These are phyloP conservation scores for Pyronema omphalodes DNA, from an alignment of 495 filamentous ascomycete species.

Conservation along the genomic window DNA sequence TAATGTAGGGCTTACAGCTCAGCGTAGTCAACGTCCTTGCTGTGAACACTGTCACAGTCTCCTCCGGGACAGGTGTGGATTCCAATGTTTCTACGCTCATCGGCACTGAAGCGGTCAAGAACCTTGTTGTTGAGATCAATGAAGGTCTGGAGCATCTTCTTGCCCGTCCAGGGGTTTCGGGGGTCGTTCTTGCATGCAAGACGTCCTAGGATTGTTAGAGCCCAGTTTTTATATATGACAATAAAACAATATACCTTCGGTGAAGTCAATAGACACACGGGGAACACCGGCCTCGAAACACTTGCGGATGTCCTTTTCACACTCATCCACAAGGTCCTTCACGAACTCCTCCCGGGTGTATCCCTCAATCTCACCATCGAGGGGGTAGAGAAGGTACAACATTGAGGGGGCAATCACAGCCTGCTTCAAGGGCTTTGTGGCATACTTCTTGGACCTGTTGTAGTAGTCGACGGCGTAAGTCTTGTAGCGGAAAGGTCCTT, in stretches of 20 bases:
- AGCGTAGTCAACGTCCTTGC: constrained; percentile 27
- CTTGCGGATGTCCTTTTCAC: constrained; percentile 29
- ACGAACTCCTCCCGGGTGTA: constrained; percentile 27
- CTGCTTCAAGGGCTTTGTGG: constrained; percentile 26
- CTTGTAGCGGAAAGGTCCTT: constrained; percentile 28
- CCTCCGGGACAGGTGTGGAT: constrained; percentile 32
- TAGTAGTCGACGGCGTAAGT: constrained; percentile 30
- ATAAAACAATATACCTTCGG: constrained; percentile 23
- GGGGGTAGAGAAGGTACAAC: constrained; percentile 29
- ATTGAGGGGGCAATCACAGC: constrained; percentile 31
- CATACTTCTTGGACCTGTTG: constrained; percentile 22
- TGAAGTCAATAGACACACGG: constrained; percentile 30
- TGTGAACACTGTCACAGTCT: constrained; percentile 30
- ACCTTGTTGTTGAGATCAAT: constrained; percentile 29
- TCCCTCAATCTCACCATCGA: constrained; percentile 25
- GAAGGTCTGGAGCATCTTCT: constrained; percentile 27
- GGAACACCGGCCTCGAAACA: constrained; percentile 29
- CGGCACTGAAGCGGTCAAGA: constrained; percentile 24
- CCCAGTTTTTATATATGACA: background rate
- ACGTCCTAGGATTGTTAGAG: constrained; percentile 9
- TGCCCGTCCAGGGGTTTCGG: constrained; percentile 29
- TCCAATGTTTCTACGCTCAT: constrained; percentile 27
- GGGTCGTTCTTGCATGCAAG: constrained; percentile 28
- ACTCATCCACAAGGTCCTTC: constrained; percentile 29
- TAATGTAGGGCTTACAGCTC: constrained; percentile 18